These are phyloP conservation scores for Coccomyxa subellipsoidea DNA, from an alignment of 163 green algal species.

Conservation along the genomic window DNA sequence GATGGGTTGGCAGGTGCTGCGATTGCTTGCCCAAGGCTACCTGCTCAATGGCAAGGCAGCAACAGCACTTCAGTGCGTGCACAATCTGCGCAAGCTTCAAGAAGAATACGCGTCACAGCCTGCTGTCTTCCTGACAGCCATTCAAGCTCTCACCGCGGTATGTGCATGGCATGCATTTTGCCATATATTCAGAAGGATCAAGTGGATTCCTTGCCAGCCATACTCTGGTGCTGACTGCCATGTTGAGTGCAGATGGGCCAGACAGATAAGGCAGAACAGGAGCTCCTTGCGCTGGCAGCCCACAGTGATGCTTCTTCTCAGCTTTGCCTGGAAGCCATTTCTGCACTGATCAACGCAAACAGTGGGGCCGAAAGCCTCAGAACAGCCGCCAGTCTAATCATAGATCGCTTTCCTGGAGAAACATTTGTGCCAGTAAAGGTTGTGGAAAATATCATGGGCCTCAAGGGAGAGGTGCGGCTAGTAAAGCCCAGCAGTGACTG, in stretches of 20 bases:
- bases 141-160: not conserved
- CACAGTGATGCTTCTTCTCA: not conserved
- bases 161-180: not conserved
- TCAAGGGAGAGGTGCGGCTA: not conserved
- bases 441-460: not conserved
- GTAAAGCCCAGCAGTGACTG: too few relatives aligned
- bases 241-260: not conserved
- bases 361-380: not conserved
- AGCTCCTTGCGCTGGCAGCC: constrained; percentile 17
- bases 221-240: not conserved
- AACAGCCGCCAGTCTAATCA: constrained; percentile 6
- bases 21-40: constrained; percentile 12
- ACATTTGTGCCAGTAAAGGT: not conserved
- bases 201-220: too few relatives aligned
- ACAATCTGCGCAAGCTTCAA: not conserved
- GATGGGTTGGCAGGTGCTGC: constrained; percentile 16
- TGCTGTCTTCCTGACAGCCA: constrained; percentile 6
- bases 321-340: constrained; percentile 11
- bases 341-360: not conserved
- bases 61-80: constrained; percentile 11
- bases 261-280: constrained; percentile 14
- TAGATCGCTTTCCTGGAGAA: constrained; percentile 13
- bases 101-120: not conserved
- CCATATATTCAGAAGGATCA: too few relatives aligned
- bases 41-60: constrained; percentile 14